Conservation (phyloP, 345 rosid genomes). For the Corchorus capsularis region DNA sequence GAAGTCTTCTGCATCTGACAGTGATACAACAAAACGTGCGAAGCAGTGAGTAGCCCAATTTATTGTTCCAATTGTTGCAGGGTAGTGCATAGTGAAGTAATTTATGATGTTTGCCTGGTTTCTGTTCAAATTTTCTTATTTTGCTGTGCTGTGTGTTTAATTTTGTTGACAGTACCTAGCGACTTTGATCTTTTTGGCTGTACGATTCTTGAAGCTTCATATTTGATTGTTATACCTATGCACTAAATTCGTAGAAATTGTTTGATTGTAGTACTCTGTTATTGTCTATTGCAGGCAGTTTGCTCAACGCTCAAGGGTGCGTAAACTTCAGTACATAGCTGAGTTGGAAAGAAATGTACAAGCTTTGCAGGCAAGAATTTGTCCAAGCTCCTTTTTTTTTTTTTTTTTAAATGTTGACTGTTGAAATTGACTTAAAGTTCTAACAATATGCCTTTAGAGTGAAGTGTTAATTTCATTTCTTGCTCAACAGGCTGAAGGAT, state of each 20-base stretch:
- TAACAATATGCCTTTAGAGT: background rate
- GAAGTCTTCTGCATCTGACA: constrained; percentile 52
- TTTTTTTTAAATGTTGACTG: background rate
- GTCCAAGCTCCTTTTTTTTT: constrained; percentile 14
- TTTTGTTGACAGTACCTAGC: background rate
- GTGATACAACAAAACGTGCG: constrained; percentile 74
- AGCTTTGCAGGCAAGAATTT: constrained; percentile 75
- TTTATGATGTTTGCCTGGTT: background rate
- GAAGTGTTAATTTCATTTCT: constrained; percentile 12
- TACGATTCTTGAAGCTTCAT: background rate
- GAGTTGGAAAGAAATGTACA: constrained; percentile 98
- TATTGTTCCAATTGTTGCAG: background rate
- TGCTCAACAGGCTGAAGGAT: constrained; percentile 67
- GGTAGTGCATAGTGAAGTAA: background rate
- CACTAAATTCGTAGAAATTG: background rate
- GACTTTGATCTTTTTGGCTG: background rate
- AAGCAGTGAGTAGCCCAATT: constrained; percentile 75
- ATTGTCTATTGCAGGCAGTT: constrained; percentile 70
- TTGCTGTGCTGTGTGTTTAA: constrained; percentile 1
- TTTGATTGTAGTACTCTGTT: constrained; percentile 27
- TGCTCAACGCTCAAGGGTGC: constrained; percentile 96
- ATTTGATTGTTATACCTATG: background rate
- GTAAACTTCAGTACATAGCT: constrained; percentile 98
- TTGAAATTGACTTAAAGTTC: constrained; percentile 9
- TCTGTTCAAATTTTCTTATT: background rate